Evolutionary conservation across 305 asterid species (phyloP).

Genomic region (Solanum chacoense): DNA sequence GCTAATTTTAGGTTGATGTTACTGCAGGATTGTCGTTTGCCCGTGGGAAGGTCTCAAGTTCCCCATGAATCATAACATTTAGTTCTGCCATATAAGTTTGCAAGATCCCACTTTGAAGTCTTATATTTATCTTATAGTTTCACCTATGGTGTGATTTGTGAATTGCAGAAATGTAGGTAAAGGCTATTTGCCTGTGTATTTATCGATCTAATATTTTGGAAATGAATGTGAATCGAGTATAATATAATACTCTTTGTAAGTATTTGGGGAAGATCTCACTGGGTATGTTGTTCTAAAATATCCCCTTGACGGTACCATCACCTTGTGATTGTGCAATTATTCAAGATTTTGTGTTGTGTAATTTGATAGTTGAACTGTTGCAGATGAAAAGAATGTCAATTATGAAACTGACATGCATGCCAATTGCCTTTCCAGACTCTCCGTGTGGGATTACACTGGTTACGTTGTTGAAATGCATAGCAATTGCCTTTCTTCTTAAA

Average conservation of each 20-base stretch:
- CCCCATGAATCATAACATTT: not conserved
- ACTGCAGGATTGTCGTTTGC: not conserved
- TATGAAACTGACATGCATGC: not conserved
- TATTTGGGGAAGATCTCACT: not conserved
- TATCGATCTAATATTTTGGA: not conserved
- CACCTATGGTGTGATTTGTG: not conserved
- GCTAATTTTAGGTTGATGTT: not conserved
- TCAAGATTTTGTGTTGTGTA: not conserved
- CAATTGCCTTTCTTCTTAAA: not conserved
- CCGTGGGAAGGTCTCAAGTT: not conserved
- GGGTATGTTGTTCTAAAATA: not conserved
- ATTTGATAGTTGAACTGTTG: not conserved
- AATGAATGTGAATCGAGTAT: not conserved
- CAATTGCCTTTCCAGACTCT: not conserved
- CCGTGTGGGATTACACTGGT: not conserved
- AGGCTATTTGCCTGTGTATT: not conserved
- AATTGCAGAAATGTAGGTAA: not conserved
- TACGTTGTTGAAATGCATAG: not conserved
- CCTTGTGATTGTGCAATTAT: constrained; percentile 15
- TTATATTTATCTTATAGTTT: not conserved
- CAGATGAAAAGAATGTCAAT: not conserved
- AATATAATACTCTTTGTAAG: not conserved
- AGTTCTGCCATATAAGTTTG: not conserved
- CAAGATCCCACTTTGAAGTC: not conserved
- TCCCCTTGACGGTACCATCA: constrained; percentile 7